Base-by-base conservation (phyloP, 2,329 filamentous ascomycete species). In the Neophaeococcomyces aloes region DNA sequence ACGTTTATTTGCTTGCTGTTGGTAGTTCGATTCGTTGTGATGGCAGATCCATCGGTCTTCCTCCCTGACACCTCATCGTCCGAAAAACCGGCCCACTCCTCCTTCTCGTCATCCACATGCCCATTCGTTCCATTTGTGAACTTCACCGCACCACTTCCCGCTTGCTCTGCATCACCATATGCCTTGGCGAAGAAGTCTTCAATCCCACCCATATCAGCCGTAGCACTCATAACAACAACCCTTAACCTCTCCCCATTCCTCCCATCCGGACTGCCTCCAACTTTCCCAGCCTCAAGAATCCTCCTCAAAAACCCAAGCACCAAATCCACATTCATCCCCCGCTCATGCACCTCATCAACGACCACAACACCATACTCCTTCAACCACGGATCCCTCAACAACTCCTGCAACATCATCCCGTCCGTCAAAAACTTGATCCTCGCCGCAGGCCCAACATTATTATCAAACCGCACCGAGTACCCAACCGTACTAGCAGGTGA, bases 331-430 rank as follows among this genome's bases (percentile, higher is more conserved):
- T 96, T 93, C 17, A 96, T 77, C 53, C 88, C 94, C 54, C 91
- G 75, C 66, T 98, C 91, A 66, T 98, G 91, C 10, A 98, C 91
- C 62, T 98, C 91, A 63, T 98, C 91, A 6, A 98, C 86, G 14
- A 98, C 74, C 1, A 98, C 74, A 3, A 83, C 87, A 56, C 86
- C 94, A 60, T 98, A 98, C 58, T 85, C 79, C 25, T 75, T 76
- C 57, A 98, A 71, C 56, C 80, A 72, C 1, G 86, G 85, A 61
- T 98, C 91, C 42, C 82, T 75, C 47, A 98, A 64, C 63, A 98
- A 81, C 63, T 98, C 93, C 61, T 96, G 88, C 11, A 98, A 71
- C 40, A 98, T 70, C 81, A 94, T 96, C 56, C 91, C 91, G 62
- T 98, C 93, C 0, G 91, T 98, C 50, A 98, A 68, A 56, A 87